These are phyloP conservation scores for Fusarium liriodendri DNA, from an alignment of 2,329 filamentous ascomycete genomes.

Conservation along the genomic window DNA sequence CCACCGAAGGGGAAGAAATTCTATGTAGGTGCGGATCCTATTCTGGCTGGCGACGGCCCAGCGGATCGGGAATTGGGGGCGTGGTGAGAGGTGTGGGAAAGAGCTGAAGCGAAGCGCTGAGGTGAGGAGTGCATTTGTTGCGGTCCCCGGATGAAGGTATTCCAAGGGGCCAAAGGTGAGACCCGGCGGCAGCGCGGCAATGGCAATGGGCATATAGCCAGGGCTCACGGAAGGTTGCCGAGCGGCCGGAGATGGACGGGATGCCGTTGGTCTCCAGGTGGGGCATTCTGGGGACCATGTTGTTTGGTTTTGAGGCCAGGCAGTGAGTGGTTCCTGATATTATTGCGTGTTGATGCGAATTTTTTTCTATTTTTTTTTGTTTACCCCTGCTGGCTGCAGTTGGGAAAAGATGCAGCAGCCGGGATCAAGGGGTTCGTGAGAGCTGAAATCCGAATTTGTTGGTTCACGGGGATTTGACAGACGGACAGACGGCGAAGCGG, in stretches of 20 bases:
- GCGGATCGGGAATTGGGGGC: conserved; percentile 40
- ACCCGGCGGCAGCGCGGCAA: conserved; percentile 17
- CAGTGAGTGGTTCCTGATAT: conserved; percentile 4
- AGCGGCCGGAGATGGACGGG: conserved; percentile 43
- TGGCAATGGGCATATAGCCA: conserved; percentile 3
- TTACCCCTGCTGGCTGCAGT: neutral
- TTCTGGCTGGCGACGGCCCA: conserved; percentile 38
- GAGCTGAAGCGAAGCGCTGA: conserved; percentile 6
- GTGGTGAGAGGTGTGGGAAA: conserved; percentile 9
- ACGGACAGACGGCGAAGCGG: neutral
- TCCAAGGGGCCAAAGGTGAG: conserved; percentile 22
- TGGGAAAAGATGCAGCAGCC: conserved; percentile 6
- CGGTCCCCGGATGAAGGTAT: conserved; percentile 10
- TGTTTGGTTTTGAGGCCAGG: conserved; percentile 19
- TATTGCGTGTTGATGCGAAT: conserved; percentile 4
- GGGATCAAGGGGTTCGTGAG: conserved; percentile 16
- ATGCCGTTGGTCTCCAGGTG: conserved; percentile 20
- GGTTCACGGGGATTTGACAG: conserved; percentile 27
- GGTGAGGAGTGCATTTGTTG: conserved; percentile 11
- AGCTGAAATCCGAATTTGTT: conserved; percentile 10
- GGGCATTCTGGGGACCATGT: conserved; percentile 4
- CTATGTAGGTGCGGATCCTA: conserved; percentile 26
- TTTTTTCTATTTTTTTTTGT: neutral
- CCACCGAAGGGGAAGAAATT: conserved; percentile 13
- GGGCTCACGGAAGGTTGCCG: conserved; percentile 41